Base-by-base conservation (phyloP, 108 stramenopile genomes). In the Nitzschia palea region DNA sequence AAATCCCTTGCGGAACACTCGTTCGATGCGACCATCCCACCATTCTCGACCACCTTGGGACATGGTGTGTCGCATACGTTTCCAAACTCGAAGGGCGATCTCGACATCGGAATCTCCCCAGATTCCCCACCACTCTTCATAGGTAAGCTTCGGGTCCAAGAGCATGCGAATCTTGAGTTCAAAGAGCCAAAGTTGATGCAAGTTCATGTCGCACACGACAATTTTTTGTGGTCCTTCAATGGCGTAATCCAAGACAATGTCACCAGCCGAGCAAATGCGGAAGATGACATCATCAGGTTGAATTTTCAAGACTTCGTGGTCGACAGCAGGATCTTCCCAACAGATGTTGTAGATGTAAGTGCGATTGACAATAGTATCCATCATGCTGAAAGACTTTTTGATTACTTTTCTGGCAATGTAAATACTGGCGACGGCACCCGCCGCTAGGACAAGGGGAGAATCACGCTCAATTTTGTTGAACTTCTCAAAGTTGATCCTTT, bases 311-410 rank as follows among this genome's bases (percentile, higher is more conserved):
- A 83, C 74, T 67, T 83, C 34, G 55, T 68, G 78, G 44, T 83
- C 82, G 50, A 83, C 82, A 42, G 82, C 82, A 17, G 82, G 82
- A 71, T 83, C 82, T 54, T 83, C 82, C 82, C 82, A 83, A 45
- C 82, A 83, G 68, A 83, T 83, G 77, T 83, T 83, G 77, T 83
- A 83, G 54, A 83, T 83, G 74, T 83, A 83, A 48, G 82, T 83
- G 42, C 82, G 73, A 48, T 83, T 83, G 70, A 74, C 70, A 47
- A 83, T 83, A 28, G 63, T 68, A 29, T 78, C 77, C 56, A 83
- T 83, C 70, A 83, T 71, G 70, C 74, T 71, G 78, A 73, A 68
- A 14, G 66, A 67, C 42, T 67, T 68, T 1, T 53, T 47, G 15
- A 73, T 44, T 15, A 73, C 29, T 35, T 55, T 59, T 30, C 34